Evolutionary conservation across 129 eudicot species (phyloP), one percentile per base, ranked within the genome.

Genomic region (Oenanthe sinensis): DNA sequence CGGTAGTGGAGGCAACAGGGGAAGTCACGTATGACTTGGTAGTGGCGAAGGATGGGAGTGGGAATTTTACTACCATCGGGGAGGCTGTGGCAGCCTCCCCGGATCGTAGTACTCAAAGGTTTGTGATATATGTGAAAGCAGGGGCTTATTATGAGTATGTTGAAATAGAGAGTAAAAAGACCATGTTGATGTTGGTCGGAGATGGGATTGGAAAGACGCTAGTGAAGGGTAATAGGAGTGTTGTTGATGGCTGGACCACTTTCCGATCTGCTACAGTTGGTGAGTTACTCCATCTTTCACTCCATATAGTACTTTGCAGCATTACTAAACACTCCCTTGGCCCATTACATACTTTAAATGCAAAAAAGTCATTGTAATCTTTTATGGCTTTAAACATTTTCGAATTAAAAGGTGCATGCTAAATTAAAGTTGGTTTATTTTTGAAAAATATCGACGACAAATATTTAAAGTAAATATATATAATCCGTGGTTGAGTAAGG

Each of bases 171-270:
- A 91, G 83, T 46, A 89, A 79, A 72, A 87, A 94, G 84, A 83
- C 8, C 1, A 91, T 80, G 33, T 44, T 94, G 33, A 94, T 91
- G 98, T 84, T 94, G 33, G 72, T 94, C 5, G 98, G 98, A n/a
- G 98, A 94, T 43, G 98, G 98, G 24, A 94, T 94, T 50, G 98
- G 97, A 4, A 90, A 94, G 79, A 94, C 98, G 19, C 50, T 85
- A 82, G 87, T 94, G 1, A 94, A 94, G 78, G 98, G 93, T 15
- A 94, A 91, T 74, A 82, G 97, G 75, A 94, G 86, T 75, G 98
- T 94, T 6, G 85, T 88, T 30, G 98, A 94, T 78, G 98, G 98
- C 4, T 91, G 93, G 91, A 94, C 98, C 37, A 94, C 98, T 43
- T 94, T 94, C 85, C 90, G 97, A 42, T 94, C 98, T 12, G 87